These are phyloP conservation scores for Boletus insuetus DNA, from an alignment of 768 basidiomycete genomes.

Conservation along the genomic window DNA sequence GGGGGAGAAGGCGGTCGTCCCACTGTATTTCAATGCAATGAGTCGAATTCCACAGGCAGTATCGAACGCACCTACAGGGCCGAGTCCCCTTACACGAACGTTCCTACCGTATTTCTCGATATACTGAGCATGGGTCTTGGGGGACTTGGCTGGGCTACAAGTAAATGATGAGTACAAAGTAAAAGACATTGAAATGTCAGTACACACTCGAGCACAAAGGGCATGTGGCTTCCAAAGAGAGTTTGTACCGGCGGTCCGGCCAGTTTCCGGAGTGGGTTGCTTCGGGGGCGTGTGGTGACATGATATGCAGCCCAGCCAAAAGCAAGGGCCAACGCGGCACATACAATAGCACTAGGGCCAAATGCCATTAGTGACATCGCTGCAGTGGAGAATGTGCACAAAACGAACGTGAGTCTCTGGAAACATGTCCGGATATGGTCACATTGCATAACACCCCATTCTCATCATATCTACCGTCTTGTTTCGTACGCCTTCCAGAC, in stretches of 20 bases:
- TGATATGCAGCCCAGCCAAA: constrained; percentile 26
- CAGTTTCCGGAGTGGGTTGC: constrained; percentile 49
- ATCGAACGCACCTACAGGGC: constrained; percentile 52
- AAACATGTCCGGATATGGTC: too few species aligned
- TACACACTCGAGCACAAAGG: constrained; percentile 56
- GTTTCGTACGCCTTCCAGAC: too few species aligned
- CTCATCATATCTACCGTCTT: too few species aligned
- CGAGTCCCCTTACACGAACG: constrained; percentile 64
- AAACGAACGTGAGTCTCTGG: too few species aligned
- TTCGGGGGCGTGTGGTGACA: constrained; percentile 25
- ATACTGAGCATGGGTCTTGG: constrained; percentile 50
- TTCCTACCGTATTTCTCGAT: constrained; percentile 64
- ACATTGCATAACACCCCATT: too few species aligned
- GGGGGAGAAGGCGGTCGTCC: constrained; percentile 75
- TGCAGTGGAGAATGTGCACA: too few species aligned
- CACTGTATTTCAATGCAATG: constrained; percentile 43
- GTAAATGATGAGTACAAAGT: not conserved
- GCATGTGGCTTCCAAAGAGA: constrained; percentile 54
- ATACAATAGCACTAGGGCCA: constrained; percentile 7
- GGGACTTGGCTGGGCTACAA: constrained; percentile 54
- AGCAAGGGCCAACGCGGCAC: constrained; percentile 6
- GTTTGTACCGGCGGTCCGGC: constrained; percentile 57
- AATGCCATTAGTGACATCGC: not conserved
- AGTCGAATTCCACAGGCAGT: constrained; percentile 4
- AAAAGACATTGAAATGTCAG: not conserved